Conservation (phyloP, 169 alveolate species). For the Ichthyophthirius multifiliis region DNA sequence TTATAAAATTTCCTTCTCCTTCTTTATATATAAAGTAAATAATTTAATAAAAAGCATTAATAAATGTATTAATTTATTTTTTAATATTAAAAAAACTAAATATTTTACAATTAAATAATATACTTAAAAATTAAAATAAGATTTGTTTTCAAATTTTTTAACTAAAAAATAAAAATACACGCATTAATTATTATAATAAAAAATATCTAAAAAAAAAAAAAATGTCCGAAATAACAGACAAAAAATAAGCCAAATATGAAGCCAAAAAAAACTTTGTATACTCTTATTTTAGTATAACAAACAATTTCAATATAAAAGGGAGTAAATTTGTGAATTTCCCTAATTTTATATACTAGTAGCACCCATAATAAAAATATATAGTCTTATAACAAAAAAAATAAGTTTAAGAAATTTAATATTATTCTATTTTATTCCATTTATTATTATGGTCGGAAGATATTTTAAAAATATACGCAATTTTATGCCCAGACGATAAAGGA, state of each 20-base stretch:
- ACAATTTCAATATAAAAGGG: not conserved
- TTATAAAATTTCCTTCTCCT: too few relatives aligned
- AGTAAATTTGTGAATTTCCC: not conserved
- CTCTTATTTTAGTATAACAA: not conserved
- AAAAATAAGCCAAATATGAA: not conserved
- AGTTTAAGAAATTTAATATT: not conserved
- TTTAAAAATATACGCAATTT: not conserved
- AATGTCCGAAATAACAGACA: not conserved
- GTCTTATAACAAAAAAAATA: not conserved
- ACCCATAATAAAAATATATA: not conserved
- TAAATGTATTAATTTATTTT: too few relatives aligned
- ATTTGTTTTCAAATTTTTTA: too few relatives aligned
- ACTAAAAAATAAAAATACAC: too few relatives aligned
- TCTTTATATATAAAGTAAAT: too few relatives aligned
- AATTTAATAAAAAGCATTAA: too few relatives aligned
- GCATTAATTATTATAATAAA: not conserved
- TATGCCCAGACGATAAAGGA: not conserved
- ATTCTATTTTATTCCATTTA: not conserved
- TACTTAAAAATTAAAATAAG: too few relatives aligned
- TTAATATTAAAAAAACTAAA: too few relatives aligned
- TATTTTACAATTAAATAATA: too few relatives aligned
- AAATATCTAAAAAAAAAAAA: not conserved
- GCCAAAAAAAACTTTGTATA: not conserved
- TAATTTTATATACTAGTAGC: not conserved
- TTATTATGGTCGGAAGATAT: not conserved